phyloP scores from a whole-genome alignment of 1,139 yeast species.

The Citeromyces hawaiiensis region DNA sequence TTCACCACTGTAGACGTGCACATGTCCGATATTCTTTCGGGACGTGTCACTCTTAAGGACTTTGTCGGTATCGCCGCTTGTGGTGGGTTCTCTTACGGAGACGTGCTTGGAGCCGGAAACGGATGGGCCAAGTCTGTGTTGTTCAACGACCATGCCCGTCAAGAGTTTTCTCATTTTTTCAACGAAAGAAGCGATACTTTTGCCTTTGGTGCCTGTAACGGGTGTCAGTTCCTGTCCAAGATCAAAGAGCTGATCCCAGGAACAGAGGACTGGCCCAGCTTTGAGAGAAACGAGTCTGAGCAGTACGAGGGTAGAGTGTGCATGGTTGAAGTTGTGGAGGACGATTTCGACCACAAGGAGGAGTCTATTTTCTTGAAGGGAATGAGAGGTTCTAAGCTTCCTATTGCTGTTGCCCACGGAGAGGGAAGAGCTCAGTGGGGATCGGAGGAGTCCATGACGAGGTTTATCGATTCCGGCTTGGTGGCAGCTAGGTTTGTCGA shows the following conservation, averaged over 20 bases:
- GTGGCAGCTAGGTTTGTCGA: slow-evolving; percentile 72
- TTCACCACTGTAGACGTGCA: slow-evolving; percentile 90
- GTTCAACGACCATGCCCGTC: slow-evolving; percentile 65
- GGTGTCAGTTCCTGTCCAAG: slow-evolving; percentile 92
- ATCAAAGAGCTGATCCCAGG: slow-evolving; percentile 88
- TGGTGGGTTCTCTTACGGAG: slow-evolving; percentile 99
- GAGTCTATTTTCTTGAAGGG: slow-evolving; percentile 71
- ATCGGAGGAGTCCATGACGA: slow-evolving; percentile 25
- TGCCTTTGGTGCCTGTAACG: slow-evolving; percentile 99
- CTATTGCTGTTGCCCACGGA: slow-evolving; percentile 98
- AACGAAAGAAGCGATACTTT: slow-evolving; percentile 81
- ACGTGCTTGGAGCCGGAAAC: slow-evolving; percentile 96
- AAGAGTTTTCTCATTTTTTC: slow-evolving; percentile 71
- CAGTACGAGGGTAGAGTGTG: slow-evolving; percentile 95
- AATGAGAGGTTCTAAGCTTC: slow-evolving; percentile 86
- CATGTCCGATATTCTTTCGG: slow-evolving; percentile 82
- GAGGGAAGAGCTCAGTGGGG: slow-evolving; percentile 86
- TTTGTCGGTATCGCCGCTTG: slow-evolving; percentile 96
- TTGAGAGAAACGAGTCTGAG: slow-evolving; percentile 83
- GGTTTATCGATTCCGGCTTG: slow-evolving; percentile 35
- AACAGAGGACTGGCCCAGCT: slow-evolving; percentile 92
- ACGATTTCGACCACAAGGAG: slow-evolving; percentile 24
- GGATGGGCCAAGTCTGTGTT: slow-evolving; percentile 99
- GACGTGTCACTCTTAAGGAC: slow-evolving; percentile 57
- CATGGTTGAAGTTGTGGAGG: slow-evolving; percentile 68